A percentile compares a stretch with the other conserved stretches of the same genome.
Conservation (phyloP, 257 asterid species). For the Vinca minor region DNA sequence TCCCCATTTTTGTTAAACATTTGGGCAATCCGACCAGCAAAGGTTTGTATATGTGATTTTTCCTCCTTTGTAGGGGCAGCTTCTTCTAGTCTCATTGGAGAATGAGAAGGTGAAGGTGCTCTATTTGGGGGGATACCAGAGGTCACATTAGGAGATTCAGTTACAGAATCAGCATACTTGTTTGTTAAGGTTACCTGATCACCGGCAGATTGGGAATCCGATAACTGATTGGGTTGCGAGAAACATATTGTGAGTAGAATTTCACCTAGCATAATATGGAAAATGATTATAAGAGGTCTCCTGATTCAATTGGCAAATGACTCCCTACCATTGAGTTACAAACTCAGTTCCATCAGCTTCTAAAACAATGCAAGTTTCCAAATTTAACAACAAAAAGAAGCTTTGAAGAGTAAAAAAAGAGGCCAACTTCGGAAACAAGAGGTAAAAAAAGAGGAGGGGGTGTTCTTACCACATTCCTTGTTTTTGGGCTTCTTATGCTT, state of each 20-base stretch:
- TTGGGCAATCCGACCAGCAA: conserved; percentile 78
- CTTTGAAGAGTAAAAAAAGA: background rate
- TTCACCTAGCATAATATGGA: conserved; percentile 44
- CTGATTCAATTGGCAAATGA: conserved; percentile 3
- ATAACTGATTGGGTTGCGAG: conserved; percentile 44
- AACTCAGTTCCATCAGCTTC: background rate
- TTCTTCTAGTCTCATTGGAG: conserved; percentile 62
- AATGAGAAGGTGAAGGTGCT: too few relatives aligned
- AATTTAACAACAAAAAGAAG: background rate
- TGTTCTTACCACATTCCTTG: conserved; percentile 77
- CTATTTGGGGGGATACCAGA: conserved; percentile 29
- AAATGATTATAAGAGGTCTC: conserved; percentile 6
- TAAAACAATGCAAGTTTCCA: background rate
- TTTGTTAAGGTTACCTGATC: conserved; percentile 32
- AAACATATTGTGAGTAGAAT: conserved; percentile 80
- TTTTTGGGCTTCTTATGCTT: conserved; percentile 67
- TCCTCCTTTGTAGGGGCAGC: conserved; percentile 49
- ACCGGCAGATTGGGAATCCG: conserved; percentile 40
- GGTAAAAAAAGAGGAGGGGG: background rate
- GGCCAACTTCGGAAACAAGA: background rate
- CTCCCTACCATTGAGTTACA: background rate
- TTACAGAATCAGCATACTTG: conserved; percentile 32
- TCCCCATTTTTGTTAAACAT: conserved; percentile 71
- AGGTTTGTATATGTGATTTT: conserved; percentile 40
- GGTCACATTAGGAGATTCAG: conserved; percentile 42